Base-by-base conservation (phyloP, 2,329 filamentous ascomycete genomes). In the Fusarium sp. region DNA sequence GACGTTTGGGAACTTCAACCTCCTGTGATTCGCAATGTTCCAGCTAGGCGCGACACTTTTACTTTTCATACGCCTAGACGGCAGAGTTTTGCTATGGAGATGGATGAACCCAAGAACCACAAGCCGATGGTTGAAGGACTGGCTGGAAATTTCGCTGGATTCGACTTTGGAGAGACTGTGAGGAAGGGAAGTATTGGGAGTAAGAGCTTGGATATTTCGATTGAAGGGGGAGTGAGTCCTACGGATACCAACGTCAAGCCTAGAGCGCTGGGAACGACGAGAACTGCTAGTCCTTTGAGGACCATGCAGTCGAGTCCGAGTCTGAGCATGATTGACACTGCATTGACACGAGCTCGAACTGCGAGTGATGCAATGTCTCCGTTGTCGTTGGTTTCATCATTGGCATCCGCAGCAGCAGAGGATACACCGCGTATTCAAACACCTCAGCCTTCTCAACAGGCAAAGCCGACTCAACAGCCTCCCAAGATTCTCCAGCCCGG, bases 11-110 rank as follows among this genome's bases (percentile, higher is more conserved):
- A 76, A 62, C 76, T 32, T 69, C 85, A 76, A 62, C 76, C 35
- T 70, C 85, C 85, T 2, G 77, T 86, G 7, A 84, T 88, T 41
- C 83, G 82, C 37, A 84, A 83, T 45, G 83, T 87, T 1, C 71
- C 75, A n/a, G 85, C 86, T 6, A 85, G 84, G 74, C 84, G 86
- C 35, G 85, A 89, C 45, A 87, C 85, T 2, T 72, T 86, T 17
- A 84, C 84, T 0, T 82, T 86, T 23, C 81, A 82, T 67, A 80
- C 82, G 1, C 81, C 85, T 4, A 80, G 83, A 23, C 81, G 84
- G 38, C 80, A 81, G 48, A 89, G 87, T 71, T 80, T 88, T 58
- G 83, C 83, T 7, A 84, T 85, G 79, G 83, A 83, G 61, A 80
- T 87, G 15, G 84, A 87, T 37, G 57, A 64, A 45, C 69, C 44